Evolutionary conservation across 129 eudicot genomes (phyloP).

Genomic region (Flaveria bidentis): DNA sequence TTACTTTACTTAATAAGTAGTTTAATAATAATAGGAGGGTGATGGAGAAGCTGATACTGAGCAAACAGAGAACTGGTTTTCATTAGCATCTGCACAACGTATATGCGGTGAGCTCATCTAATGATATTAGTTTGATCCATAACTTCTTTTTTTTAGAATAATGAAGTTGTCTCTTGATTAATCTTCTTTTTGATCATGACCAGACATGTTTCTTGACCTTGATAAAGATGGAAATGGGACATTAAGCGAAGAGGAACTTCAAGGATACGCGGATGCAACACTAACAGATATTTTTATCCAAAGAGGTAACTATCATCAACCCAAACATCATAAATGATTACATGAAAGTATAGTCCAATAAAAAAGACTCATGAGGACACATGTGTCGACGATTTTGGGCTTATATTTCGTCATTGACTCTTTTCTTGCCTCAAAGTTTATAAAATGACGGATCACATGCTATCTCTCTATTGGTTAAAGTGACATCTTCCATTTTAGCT

Average conservation of each 20-base stretch:
- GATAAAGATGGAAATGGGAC: constrained; percentile 90
- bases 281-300: constrained; percentile 84
- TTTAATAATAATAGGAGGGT: constrained; percentile 55
- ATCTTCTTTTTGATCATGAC: constrained; percentile 3
- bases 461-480: too few species aligned
- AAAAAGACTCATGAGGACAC: too few species aligned
- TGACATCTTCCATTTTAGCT: too few species aligned
- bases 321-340: too few species aligned
- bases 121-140: background rate
- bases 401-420: too few species aligned
- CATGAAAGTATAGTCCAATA: background rate
- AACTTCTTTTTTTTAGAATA: background rate
- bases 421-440: too few species aligned
- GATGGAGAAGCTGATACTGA: constrained; percentile 88
- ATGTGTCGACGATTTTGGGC: too few species aligned
- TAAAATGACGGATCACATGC: too few species aligned
- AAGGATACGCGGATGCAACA: constrained; percentile 86
- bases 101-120: constrained; percentile 68
- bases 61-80: constrained; percentile 93
- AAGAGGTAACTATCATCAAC: constrained; percentile 51
- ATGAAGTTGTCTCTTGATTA: background rate
- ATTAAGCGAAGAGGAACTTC: constrained; percentile 84
- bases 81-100: constrained; percentile 86
- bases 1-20: background rate
- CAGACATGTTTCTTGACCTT: constrained; percentile 89